Evolutionary conservation across 2,329 filamentous ascomycete genomes (phyloP), one percentile per base, ranked within the genome.

Genomic region (Cephalotrichum gorgonifer): DNA sequence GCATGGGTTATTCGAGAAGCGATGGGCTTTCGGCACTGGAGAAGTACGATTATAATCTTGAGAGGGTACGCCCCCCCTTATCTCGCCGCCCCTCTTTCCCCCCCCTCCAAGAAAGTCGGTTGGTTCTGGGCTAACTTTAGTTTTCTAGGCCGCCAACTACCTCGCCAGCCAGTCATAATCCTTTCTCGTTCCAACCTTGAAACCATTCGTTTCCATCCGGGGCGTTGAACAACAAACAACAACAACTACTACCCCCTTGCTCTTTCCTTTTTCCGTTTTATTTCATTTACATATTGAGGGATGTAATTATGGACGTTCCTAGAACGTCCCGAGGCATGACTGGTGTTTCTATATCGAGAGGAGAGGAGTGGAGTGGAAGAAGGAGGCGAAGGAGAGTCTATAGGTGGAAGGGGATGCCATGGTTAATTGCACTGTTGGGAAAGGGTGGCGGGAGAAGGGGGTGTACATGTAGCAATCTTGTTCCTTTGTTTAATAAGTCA

Each of bases 31-130:
- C 74, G 45, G 91, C 93, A 23, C 69, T 97, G 62, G 91, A 97
- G 72, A 90, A 91, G 65, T 95, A 86, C 63, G 89, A 97, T 69
- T 96, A 97, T 68, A 93, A 96, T 64, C 76, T 96, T 62, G 89
- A 95, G 67, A 88, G 87, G 79, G 91, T 95, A 69, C 70, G 81
- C 72, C 50, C 35, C 17, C n/a, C 31, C 15, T 15, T 20, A 12
- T 45, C 11, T 45, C 43, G 45, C 30, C 44, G 20, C 23, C 23
- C 35, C 20, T 30, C 38, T 35, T 30, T n/a, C 17, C 17, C 39
- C 26, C 27, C 38, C 39, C 33, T 50, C 47, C n/a, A n/a, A n/a
- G n/a, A n/a, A n/a, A n/a, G n/a, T n/a, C n/a, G n/a, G n/a, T n/a
- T n/a, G n/a, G n/a, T n/a, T n/a, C n/a, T n/a, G 17, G 4, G 22